Conservation (phyloP, 805 yeast genomes). For the Candida broadrunensis region DNA sequence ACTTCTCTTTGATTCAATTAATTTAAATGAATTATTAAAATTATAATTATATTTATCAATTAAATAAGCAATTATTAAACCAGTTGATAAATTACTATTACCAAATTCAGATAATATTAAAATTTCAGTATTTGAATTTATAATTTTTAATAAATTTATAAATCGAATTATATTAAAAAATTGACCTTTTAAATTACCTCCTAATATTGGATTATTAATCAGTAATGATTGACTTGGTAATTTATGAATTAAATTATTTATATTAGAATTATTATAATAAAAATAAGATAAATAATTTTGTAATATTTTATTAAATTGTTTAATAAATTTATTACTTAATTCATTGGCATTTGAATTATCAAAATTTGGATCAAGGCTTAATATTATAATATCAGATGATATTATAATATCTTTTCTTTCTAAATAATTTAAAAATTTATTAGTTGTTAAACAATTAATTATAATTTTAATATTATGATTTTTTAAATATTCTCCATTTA, state of each 20-base stretch:
- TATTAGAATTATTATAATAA: conserved; percentile 29
- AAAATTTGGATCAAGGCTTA: conserved; percentile 36
- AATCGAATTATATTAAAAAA: conserved; percentile 36
- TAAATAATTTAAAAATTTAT: conserved; percentile 24
- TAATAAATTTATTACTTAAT: conserved; percentile 21
- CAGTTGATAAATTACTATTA: conserved; percentile 22
- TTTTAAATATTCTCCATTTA: conserved; percentile 10
- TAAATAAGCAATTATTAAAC: conserved; percentile 31
- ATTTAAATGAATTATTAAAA: conserved; percentile 24
- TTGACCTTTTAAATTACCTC: conserved; percentile 31
- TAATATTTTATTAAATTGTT: conserved; percentile 29
- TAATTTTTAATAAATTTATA: conserved; percentile 29
- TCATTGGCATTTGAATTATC: conserved; percentile 13
- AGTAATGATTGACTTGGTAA: conserved; percentile 20
- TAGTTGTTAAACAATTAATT: conserved; percentile 36
- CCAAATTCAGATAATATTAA: conserved; percentile 33
- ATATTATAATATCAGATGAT: conserved; percentile 34
- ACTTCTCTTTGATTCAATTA: conserved; percentile 18
- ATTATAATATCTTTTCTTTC: conserved; percentile 15
- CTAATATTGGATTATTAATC: conserved; percentile 28
- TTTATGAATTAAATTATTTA: conserved; percentile 24
- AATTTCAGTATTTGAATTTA: conserved; percentile 28
- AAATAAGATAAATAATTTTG: conserved; percentile 38
- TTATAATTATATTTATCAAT: conserved; percentile 40
- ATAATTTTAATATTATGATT: conserved; percentile 31